Percentiles rank a stretch among this genome's conserved stretches.
These are phyloP conservation scores for Paecilomyces niveus DNA, from an alignment of 2,329 filamentous ascomycete genomes.

Conservation along the genomic window DNA sequence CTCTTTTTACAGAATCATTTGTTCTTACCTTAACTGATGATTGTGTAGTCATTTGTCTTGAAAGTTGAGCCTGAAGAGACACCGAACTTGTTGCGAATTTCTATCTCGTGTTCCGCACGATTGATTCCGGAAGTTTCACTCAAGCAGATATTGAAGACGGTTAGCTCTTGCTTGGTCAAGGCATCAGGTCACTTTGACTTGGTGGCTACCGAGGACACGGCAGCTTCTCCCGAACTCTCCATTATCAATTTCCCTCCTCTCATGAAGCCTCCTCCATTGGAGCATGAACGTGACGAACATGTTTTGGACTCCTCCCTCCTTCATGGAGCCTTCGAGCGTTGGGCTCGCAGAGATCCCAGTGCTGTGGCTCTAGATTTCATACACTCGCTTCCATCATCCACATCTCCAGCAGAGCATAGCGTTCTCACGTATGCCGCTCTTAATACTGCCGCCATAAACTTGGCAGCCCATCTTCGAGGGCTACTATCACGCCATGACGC, in stretches of 20 bases:
- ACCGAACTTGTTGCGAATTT: slow-evolving; percentile 5
- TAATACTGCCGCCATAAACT: slow-evolving; percentile 14
- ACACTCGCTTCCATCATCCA: slow-evolving; percentile 14
- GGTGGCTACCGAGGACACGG: neutral
- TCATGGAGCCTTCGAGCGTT: slow-evolving; percentile 19
- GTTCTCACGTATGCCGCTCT: slow-evolving; percentile 18
- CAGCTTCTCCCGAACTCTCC: slow-evolving; percentile 11
- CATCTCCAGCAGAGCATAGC: slow-evolving; percentile 12
- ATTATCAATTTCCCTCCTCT: slow-evolving; percentile 20
- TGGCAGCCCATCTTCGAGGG: slow-evolving; percentile 13
- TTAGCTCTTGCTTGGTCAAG: slow-evolving; percentile 8
- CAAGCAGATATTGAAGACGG: slow-evolving; percentile 13
- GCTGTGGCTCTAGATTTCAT: slow-evolving; percentile 20
- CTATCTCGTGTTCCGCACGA: slow-evolving; percentile 11
- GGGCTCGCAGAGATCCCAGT: slow-evolving; percentile 15
- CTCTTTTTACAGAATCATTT: neutral
- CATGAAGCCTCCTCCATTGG: slow-evolving; percentile 13
- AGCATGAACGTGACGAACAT: slow-evolving; percentile 2
- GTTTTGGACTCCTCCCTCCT: slow-evolving; percentile 11
- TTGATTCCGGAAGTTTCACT: slow-evolving; percentile 13
- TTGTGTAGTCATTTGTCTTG: slow-evolving; percentile 10
- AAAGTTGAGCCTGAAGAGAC: slow-evolving; percentile 4
- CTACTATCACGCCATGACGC: slow-evolving; percentile 3
- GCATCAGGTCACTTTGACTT: slow-evolving; percentile 1
- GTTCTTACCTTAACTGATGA: slow-evolving; percentile 3